Evolutionary conservation across 2,329 filamentous ascomycete genomes (phyloP).

Genomic region (Fusarium pseudocircinatum): DNA sequence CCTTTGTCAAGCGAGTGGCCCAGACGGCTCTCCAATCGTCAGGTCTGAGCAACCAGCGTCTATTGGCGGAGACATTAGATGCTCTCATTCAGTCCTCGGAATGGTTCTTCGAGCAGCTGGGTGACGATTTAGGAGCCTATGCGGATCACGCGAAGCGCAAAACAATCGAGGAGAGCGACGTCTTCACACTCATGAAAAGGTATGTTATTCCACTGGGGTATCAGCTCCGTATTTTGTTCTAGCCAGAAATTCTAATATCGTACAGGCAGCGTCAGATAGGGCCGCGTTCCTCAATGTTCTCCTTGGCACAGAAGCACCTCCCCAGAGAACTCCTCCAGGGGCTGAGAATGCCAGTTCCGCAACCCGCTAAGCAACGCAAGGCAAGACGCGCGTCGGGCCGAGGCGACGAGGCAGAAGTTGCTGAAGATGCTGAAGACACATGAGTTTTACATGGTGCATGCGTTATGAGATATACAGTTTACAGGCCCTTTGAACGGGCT

Average conservation of each 20-base stretch:
- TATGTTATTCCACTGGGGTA: conserved; percentile 55
- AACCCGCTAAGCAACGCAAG: conserved; percentile 59
- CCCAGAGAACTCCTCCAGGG: conserved; percentile 86
- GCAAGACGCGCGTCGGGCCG: conserved; percentile 45
- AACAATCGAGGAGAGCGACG: conserved; percentile 86
- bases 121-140: conserved; percentile 82
- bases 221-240: conserved; percentile 38
- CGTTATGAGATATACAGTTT: conserved; percentile 20
- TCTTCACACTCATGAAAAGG: conserved; percentile 85
- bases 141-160: conserved; percentile 84
- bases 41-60: conserved; percentile 71
- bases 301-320: conserved; percentile 83
- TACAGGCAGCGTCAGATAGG: conserved; percentile 81
- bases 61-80: conserved; percentile 77
- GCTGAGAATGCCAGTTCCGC: conserved; percentile 74
- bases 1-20: conserved; percentile 78
- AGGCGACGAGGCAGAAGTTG: conserved; percentile 48
- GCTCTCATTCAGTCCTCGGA: conserved; percentile 84
- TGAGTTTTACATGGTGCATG: conserved; percentile 37
- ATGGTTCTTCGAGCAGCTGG: conserved; percentile 91
- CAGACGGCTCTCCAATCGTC: conserved; percentile 76
- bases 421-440: conserved; percentile 50
- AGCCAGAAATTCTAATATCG: conserved; percentile 44
- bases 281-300: conserved; percentile 78
- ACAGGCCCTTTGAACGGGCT: conserved; percentile 43